Evolutionary conservation across 108 stramenopile genomes (phyloP).

Genomic region (Asterionellopsis glacialis): DNA sequence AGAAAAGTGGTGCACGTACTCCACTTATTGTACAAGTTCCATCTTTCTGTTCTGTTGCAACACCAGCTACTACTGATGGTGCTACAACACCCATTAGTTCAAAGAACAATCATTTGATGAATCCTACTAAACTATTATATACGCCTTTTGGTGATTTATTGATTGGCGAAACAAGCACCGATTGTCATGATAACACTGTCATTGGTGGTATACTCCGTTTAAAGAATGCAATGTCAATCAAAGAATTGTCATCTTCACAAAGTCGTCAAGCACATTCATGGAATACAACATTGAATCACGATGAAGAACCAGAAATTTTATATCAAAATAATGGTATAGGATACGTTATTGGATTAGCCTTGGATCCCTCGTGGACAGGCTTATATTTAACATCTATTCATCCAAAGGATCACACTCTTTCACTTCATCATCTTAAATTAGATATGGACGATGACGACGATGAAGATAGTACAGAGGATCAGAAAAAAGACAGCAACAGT

Average conservation of each 20-base stretch:
- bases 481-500: not conserved
- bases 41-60: constrained; percentile 8
- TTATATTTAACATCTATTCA: constrained; percentile 27
- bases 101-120: constrained; percentile 23
- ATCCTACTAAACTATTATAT: constrained; percentile 46
- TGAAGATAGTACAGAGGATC: not conserved
- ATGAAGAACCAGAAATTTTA: constrained; percentile 22
- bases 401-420: not conserved
- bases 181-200: not conserved
- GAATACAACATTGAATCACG: constrained; percentile 11
- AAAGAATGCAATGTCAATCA: constrained; percentile 38
- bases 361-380: constrained; percentile 26
- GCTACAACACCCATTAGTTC: too few relatives aligned
- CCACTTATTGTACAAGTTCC: constrained; percentile 51
- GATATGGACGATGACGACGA: constrained; percentile 32
- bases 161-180: constrained; percentile 29
- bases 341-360: constrained; percentile 34
- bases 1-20: constrained; percentile 70
- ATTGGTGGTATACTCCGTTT: constrained; percentile 32
- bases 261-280: constrained; percentile 70
- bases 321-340: constrained; percentile 17
- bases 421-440: not conserved
- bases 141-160: constrained; percentile 75
- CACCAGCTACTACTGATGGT: too few relatives aligned
- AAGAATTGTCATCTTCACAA: constrained; percentile 43